Evolutionary conservation across 129 eudicot species (phyloP), one percentile per base, ranked within the genome.

Genomic region (Heracleum sosnowskyi): DNA sequence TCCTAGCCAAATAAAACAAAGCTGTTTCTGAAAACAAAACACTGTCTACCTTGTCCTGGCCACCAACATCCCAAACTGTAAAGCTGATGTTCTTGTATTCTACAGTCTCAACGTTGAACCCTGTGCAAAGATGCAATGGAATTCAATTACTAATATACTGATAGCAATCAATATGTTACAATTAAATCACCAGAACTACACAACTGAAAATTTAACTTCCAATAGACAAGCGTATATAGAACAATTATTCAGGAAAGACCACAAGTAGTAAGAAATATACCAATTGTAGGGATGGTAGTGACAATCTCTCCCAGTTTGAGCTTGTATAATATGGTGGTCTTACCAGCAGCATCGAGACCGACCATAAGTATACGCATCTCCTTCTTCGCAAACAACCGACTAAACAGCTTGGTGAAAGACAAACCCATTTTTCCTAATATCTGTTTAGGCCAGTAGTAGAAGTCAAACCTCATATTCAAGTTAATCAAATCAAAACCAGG

Each of bases 11-110:
- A 0, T 1, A 31, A 13, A 66, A 15, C 17, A 24, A 34, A 51
- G 37, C 60, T 46, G 22, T 16, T 12, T 12, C n/a, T 12, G 40
- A 69, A 33, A 33, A n/a, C 17, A 24, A 34, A 53, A 51, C 72
- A 40, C 29, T 51, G 28, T 77, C 1, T 77, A 84, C 88, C 88
- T 85, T 81, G 73, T 85, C 85, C 78, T 85, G 88, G 78, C 85
- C 88, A 16, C 88, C 88, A 76, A 85, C 85, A 78, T 85, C 88
- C 88, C 88, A 85, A 44, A 82, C 88, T 35, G 85, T 85, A 74
- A 85, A 85, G 88, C 85, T 85, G 64, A 85, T 85, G 83, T 85
- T 82, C 85, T 85, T 85, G 81, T 85, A 85, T 79, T 85, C 88
- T 49, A 85, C 85, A 51, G 86, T 83, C 85, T 82, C 85, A 60